A percentile compares a stretch with the other conserved stretches of the same genome.
phyloP scores from a whole-genome alignment of 139 green algal genomes.

The Micromonas pusilla region DNA sequence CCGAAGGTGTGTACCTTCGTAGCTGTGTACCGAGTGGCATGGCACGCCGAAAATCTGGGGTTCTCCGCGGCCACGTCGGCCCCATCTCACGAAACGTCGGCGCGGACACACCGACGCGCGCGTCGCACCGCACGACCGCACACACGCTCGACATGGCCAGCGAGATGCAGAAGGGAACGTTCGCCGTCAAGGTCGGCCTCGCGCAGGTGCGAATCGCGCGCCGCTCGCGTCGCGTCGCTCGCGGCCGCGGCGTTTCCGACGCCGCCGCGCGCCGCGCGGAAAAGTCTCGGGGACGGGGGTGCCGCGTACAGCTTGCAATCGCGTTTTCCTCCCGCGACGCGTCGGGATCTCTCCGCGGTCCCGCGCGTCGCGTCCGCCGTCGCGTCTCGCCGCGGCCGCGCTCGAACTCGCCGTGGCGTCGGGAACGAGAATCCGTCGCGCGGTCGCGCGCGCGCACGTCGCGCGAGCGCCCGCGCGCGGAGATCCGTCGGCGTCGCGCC shows the following conservation, averaged over 20 bases:
- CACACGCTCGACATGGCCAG: background rate
- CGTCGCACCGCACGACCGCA: background rate
- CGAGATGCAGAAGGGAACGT: conserved; percentile 4
- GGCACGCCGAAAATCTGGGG: too few relatives aligned
- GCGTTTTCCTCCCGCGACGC: background rate
- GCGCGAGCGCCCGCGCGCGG: too few relatives aligned
- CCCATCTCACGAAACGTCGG: background rate
- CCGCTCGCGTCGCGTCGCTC: background rate
- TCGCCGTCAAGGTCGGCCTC: conserved; percentile 27
- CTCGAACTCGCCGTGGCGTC: too few relatives aligned
- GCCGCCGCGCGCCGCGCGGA: background rate
- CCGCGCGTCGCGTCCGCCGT: background rate
- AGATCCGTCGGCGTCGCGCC: too few relatives aligned
- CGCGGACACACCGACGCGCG: background rate
- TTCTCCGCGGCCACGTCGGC: too few relatives aligned
- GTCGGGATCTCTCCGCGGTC: background rate
- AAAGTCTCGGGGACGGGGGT: background rate
- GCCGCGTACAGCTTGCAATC: background rate
- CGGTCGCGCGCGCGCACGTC: too few relatives aligned
- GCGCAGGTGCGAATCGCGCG: conserved; percentile 13
- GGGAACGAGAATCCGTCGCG: too few relatives aligned
- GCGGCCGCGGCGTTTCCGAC: background rate
- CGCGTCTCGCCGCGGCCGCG: background rate
- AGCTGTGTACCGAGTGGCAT: too few relatives aligned
- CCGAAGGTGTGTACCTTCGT: too few relatives aligned